A percentile compares a stretch with the other conserved stretches of the same genome.
Evolutionary conservation across 1,284 basidiomycete species (phyloP).

Genomic region (Xanthoconium separans): DNA sequence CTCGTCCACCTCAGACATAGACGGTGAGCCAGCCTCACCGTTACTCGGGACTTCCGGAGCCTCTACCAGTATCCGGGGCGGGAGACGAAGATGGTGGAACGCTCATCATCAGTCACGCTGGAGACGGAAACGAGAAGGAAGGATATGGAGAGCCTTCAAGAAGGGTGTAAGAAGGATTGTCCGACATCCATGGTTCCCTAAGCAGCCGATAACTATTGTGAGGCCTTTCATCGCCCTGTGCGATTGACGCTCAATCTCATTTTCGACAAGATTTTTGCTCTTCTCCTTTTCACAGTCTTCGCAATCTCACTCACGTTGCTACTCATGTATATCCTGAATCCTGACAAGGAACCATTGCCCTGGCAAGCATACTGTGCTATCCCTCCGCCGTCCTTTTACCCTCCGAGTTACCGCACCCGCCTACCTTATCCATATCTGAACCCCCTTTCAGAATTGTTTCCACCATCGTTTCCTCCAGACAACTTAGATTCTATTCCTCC

Average conservation of each 20-base stretch:
- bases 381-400: slow-evolving; percentile 48
- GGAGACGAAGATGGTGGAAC: slow-evolving; percentile 51
- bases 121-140: slow-evolving; percentile 38
- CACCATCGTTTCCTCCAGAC: slow-evolving; percentile 56
- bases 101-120: slow-evolving; percentile 27
- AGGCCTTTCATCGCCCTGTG: slow-evolving; percentile 31
- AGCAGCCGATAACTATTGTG: slow-evolving; percentile 79
- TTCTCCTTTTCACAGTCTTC: slow-evolving; percentile 71
- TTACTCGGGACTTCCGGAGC: slow-evolving; percentile 40
- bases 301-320: slow-evolving; percentile 77
- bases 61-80: slow-evolving; percentile 43
- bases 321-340: slow-evolving; percentile 91
- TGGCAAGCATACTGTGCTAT: slow-evolving; percentile 91
- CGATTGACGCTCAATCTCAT: slow-evolving; percentile 15
- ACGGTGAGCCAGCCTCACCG: slow-evolving; percentile 59
- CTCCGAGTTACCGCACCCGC: slow-evolving; percentile 39
- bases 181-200: slow-evolving; percentile 76
- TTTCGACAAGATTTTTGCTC: slow-evolving; percentile 60
- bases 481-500: slow-evolving; percentile 79
- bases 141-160: slow-evolving; percentile 46
- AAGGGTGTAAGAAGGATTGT: slow-evolving; percentile 56
- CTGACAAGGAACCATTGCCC: slow-evolving; percentile 92
- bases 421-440: slow-evolving; percentile 41
- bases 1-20: slow-evolving; percentile 60
- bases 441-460: slow-evolving; percentile 34